These are phyloP conservation scores for Colletotrichum truncatum DNA, from an alignment of 2,329 filamentous ascomycete species.

Conservation along the genomic window DNA sequence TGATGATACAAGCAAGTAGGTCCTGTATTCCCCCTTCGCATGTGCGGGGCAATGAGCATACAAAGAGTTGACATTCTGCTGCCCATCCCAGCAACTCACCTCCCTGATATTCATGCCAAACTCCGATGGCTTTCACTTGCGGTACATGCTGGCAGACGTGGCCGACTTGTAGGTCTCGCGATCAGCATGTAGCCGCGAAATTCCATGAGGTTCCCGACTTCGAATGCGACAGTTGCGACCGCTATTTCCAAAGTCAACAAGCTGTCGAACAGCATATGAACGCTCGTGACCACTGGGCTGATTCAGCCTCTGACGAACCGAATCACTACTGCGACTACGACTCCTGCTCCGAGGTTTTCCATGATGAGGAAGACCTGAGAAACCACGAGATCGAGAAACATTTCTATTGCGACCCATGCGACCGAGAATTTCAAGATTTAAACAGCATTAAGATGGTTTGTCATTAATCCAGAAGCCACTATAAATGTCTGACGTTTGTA, in stretches of 20 bases:
- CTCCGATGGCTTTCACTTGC: background rate
- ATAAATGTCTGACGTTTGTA: constrained; percentile 37
- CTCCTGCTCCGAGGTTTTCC: background rate
- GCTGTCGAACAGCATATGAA: background rate
- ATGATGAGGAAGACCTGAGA: background rate
- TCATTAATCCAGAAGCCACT: background rate
- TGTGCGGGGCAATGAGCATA: too few species aligned
- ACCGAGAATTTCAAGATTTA: background rate
- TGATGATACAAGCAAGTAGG: too few species aligned
- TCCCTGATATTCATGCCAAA: too few species aligned
- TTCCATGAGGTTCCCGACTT: background rate
- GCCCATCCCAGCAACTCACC: too few species aligned
- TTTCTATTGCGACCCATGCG: background rate
- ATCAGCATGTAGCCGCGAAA: background rate
- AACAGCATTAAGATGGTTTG: background rate
- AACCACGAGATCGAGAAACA: background rate
- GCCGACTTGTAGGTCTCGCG: background rate
- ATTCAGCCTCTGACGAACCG: background rate
- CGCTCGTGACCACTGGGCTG: background rate
- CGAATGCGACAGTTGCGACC: background rate
- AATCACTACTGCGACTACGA: background rate
- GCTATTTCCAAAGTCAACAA: background rate
- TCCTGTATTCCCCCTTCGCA: too few species aligned
- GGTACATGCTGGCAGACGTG: background rate
- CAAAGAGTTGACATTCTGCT: too few species aligned